Evolutionary conservation across 2,329 filamentous ascomycete genomes (phyloP), one percentile per base, ranked within the genome.

Genomic region (Pseudogymnoascus sp.): DNA sequence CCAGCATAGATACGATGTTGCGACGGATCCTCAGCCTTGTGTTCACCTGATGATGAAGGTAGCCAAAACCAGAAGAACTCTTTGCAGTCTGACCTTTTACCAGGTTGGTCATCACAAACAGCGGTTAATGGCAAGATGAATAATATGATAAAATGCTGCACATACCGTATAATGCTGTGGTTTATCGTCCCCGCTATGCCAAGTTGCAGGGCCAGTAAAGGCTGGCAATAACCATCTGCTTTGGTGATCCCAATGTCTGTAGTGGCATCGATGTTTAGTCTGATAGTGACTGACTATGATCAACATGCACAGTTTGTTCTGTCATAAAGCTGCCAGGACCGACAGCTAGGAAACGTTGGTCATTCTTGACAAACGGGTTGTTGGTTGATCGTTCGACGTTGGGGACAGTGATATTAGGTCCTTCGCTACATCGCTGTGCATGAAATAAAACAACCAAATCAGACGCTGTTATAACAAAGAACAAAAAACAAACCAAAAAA

Each of bases 51-150:
- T 59, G 50, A 61, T 59, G 60, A 62, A 46, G 56, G 68, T 69
- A 70, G 70, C 71, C 72, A 73, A 73, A 76, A 82, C 80, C 82
- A 78, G 79, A 73, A 73, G 74, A 70, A 72, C 71, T 74, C 74
- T 71, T 71, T 74, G 77, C 75, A 75, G 79, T 86, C 82, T 77
- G 83, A 83, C 84, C 84, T 86, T 86, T 86, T 86, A 86, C 84
- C 84, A 84, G 71, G 75, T 60, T 72, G 66, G 72, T 80, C 82
- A 85, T 86, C 84, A 82, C 79, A 63, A 75, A 72, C 69, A 60
- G 66, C 62, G 16, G 26, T 33, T 33, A 22, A 56, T 33, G n/a
- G 11, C 6, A n/a, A 33, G 4, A 33, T 33, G 26, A 33, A 14
- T 28, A 61, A 60, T 33, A 60, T 8, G 38, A 59, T 35, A 63